phyloP scores from a whole-genome alignment of 2,329 filamentous ascomycete species.

The Magnaporthales sp. region DNA sequence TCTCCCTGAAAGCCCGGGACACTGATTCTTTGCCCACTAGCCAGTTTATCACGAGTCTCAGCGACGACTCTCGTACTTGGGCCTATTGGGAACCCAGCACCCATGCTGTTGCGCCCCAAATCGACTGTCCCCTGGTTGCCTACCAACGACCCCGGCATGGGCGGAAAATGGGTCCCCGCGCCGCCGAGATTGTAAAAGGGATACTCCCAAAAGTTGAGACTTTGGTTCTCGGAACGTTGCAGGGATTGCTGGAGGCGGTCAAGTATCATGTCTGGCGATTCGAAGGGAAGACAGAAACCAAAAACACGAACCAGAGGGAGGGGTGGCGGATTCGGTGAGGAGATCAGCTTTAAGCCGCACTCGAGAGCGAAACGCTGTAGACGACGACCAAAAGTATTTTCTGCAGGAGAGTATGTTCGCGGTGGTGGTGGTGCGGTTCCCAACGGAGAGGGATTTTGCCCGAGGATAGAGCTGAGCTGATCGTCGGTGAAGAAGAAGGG shows the following conservation, averaged over 20 bases:
- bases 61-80: slow-evolving; percentile 35
- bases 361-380: slow-evolving; percentile 59
- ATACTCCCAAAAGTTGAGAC: slow-evolving; percentile 48
- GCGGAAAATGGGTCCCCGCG: slow-evolving; percentile 54
- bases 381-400: slow-evolving; percentile 61
- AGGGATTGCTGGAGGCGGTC: slow-evolving; percentile 27
- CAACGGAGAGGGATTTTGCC: slow-evolving; percentile 11
- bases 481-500: slow-evolving; percentile 23
- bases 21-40: slow-evolving; percentile 39
- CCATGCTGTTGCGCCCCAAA: slow-evolving; percentile 17
- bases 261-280: slow-evolving; percentile 39
- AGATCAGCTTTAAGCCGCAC: slow-evolving; percentile 49
- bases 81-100: slow-evolving; percentile 33
- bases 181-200: slow-evolving; percentile 61
- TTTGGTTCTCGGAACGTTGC: slow-evolving; percentile 22
- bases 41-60: slow-evolving; percentile 32
- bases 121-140: slow-evolving; percentile 28
- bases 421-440: slow-evolving; percentile 33
- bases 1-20: slow-evolving; percentile 60
- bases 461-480: neutral
- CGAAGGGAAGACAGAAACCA: slow-evolving; percentile 59
- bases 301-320: slow-evolving; percentile 49
- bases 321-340: slow-evolving; percentile 36
- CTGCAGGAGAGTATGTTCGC: slow-evolving; percentile 49
- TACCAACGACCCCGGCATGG: slow-evolving; percentile 8